These are phyloP conservation scores for Craspedostauros australis DNA, from an alignment of 108 stramenopile species.

Conservation along the genomic window DNA sequence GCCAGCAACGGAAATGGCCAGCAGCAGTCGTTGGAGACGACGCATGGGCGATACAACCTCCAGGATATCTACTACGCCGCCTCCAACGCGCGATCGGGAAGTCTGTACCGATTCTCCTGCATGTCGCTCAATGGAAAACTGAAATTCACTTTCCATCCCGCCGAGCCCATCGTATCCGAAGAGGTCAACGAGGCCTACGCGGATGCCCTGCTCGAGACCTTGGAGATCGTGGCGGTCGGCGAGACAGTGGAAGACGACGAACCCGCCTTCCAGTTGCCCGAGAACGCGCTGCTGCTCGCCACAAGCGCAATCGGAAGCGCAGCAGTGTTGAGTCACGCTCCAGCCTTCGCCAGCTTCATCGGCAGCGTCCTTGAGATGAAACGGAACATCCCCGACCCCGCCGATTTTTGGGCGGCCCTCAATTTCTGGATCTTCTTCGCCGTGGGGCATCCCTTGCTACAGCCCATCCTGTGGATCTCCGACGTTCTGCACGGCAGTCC, in stretches of 20 bases:
- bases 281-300: constrained; percentile 38
- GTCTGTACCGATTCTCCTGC: constrained; percentile 59
- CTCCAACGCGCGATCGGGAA: constrained; percentile 67
- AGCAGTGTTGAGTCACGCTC: constrained; percentile 55
- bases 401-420: constrained; percentile 72
- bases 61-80: constrained; percentile 78
- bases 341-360: constrained; percentile 65
- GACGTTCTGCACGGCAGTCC: constrained; percentile 86
- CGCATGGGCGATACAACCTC: constrained; percentile 67
- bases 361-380: constrained; percentile 66
- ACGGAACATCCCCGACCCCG: constrained; percentile 53
- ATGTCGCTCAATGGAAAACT: constrained; percentile 72
- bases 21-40: no score
- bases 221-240: constrained; percentile 40
- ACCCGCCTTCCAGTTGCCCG: constrained; percentile 28
- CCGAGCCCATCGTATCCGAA: constrained; percentile 60
- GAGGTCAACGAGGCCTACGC: constrained; percentile 59
- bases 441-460: constrained; percentile 79
- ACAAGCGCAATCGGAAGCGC: constrained; percentile 41
- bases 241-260: constrained; percentile 1
- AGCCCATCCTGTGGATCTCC: constrained; percentile 84
- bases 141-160: constrained; percentile 77
- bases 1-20: no score
- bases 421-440: constrained; percentile 95
- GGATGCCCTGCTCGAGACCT: constrained; percentile 60